These are phyloP conservation scores for Trichophyton equinum DNA, from an alignment of 2,329 filamentous ascomycete species.

Conservation along the genomic window DNA sequence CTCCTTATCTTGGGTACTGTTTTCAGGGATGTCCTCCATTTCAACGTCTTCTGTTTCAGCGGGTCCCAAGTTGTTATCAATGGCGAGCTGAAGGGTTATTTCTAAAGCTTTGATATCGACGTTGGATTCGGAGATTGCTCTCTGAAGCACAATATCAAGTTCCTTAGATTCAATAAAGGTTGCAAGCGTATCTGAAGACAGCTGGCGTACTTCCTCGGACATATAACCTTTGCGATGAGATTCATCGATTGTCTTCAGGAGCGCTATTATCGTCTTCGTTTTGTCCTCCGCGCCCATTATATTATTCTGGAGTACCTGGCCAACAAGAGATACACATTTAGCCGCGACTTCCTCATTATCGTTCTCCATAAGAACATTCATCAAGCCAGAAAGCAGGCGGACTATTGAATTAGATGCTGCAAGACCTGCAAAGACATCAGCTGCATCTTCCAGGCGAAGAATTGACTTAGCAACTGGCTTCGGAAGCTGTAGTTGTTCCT, in stretches of 20 bases:
- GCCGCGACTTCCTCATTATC: conserved; percentile 12
- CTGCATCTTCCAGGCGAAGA: conserved; percentile 23
- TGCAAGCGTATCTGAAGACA: conserved; percentile 55
- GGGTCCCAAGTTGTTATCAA: conserved; percentile 47
- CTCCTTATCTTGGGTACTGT: conserved; percentile 18
- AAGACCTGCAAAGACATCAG: conserved; percentile 25
- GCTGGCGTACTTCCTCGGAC: conserved; percentile 42
- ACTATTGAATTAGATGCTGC: conserved; percentile 23
- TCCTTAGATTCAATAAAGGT: conserved; percentile 49
- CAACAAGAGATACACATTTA: conserved; percentile 19
- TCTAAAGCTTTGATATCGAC: conserved; percentile 65
- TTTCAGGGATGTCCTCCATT: conserved; percentile 34
- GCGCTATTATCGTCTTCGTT: conserved; percentile 21
- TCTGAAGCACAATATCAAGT: conserved; percentile 51
- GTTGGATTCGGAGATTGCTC: conserved; percentile 53
- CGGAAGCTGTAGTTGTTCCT: conserved; percentile 56
- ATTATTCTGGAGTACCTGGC: conserved; percentile 23
- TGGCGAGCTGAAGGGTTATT: conserved; percentile 57
- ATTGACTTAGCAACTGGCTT: conserved; percentile 51
- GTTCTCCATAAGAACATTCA: conserved; percentile 12
- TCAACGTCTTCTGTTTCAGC: conserved; percentile 40
- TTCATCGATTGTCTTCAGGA: conserved; percentile 24
- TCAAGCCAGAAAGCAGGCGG: conserved; percentile 26
- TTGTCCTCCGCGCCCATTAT: conserved; percentile 23
- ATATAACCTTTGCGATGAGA: conserved; percentile 37